phyloP scores from a whole-genome alignment of 148 eudicot species.

The Rhododendron henanense region DNA sequence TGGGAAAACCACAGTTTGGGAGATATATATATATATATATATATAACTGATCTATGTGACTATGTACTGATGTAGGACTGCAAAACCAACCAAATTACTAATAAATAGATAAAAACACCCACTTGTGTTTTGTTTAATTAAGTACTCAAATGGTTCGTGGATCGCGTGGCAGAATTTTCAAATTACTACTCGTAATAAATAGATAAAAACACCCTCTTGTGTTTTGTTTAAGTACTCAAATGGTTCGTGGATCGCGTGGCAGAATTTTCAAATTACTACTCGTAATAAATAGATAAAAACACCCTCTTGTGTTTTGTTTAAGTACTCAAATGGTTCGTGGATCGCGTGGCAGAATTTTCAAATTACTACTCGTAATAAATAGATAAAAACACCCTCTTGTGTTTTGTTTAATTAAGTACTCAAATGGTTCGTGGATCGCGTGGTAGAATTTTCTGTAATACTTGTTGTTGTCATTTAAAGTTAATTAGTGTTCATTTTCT shows the following conservation, averaged over 20 bases:
- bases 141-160: background rate
- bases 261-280: background rate
- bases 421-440: background rate
- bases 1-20: too few species aligned
- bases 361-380: too few species aligned
- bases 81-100: background rate
- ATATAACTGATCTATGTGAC: too few species aligned
- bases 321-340: background rate
- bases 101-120: background rate
- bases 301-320: background rate
- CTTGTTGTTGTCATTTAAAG: background rate
- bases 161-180: background rate
- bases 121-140: background rate
- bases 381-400: background rate
- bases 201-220: background rate
- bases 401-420: background rate
- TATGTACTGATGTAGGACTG: too few species aligned
- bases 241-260: background rate
- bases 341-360: background rate
- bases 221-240: background rate
- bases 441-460: background rate
- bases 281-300: too few species aligned
- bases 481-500: background rate
- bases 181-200: too few species aligned
- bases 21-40: too few species aligned